Base-by-base conservation (phyloP, 2,329 filamentous ascomycete genomes). In the Pseudocercospora pini-densiflorae region DNA sequence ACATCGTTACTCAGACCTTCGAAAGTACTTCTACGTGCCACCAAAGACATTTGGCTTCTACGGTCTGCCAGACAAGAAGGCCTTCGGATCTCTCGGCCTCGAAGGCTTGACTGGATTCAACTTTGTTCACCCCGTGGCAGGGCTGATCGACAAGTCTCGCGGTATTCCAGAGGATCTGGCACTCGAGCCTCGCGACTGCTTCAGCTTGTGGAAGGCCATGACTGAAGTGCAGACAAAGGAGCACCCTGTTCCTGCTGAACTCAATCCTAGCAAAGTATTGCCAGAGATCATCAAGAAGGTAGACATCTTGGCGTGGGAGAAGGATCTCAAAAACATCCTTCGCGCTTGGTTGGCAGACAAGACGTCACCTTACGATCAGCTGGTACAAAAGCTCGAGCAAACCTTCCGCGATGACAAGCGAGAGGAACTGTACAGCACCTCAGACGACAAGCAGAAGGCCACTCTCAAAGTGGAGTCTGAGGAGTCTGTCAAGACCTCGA, bases 1-100 rank as follows among this genome's bases (percentile, higher is more conserved):
- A 1, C 85, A 89, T 40, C 84, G 92, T 57, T 94, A 93, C 77
- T 93, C 90, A 0, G 91, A 94, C 74, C 80, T 94, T 1, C 84
- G 91, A n/a, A 93, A 93, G 72, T 93, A 91, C 71, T 77, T 88
- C 40, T 93, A 91, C 75, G 77, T 81, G 0, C 84, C 88, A 2
- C 84, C 83, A 0, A 74, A 78, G 45, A 64, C 72, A 1, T 84
- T 84, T 59, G 64, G 74, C 0, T 90, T 91, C 71, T 73, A 82
- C 10, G 87, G 86, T 0, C 76, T 91, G 0, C 80, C 80, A 23
- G 77, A 79, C 4, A 75, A 79, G 24, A 73, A 65, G 73, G 72
- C 78, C 8, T 81, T 82, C 47, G 78, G 74, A 9, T 76, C 73
- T 33, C 77, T 85, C 31, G 85, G 82, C 54, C 75, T 88, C 16